phyloP scores from a whole-genome alignment of 163 green algal genomes.

The Scenedesmus sp. region DNA sequence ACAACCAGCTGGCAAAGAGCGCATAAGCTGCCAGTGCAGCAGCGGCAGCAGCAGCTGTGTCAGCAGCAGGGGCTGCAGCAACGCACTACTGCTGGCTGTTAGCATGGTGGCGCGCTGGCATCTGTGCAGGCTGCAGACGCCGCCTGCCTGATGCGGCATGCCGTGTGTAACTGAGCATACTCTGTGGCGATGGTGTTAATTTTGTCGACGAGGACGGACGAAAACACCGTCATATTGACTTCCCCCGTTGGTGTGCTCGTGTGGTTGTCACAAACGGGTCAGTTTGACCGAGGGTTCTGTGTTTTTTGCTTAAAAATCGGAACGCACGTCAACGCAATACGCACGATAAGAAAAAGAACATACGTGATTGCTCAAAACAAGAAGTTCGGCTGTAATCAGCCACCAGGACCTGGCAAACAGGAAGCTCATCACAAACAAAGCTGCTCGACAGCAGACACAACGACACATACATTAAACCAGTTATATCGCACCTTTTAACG shows the following conservation, averaged over 20 bases:
- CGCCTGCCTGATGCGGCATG: not conserved
- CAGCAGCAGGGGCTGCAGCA: slow-evolving; percentile 6
- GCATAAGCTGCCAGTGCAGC: slow-evolving; percentile 28
- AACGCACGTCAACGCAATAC: too few species aligned
- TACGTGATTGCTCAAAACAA: too few species aligned
- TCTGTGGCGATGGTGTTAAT: not conserved
- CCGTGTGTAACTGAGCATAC: not conserved
- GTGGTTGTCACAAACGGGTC: not conserved
- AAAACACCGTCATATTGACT: not conserved
- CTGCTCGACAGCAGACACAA: not conserved
- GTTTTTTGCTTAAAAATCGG: not conserved
- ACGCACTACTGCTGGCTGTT: slow-evolving; percentile 5
- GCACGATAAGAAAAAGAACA: too few species aligned
- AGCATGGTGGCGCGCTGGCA: not conserved
- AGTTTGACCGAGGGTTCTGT: slow-evolving; percentile 4
- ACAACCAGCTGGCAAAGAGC: slow-evolving; percentile 75
- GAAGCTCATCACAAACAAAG: not conserved
- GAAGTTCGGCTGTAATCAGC: too few species aligned
- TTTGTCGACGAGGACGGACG: not conserved
- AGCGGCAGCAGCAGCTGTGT: not conserved
- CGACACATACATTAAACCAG: not conserved
- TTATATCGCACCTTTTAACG: not conserved
- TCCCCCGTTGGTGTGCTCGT: not conserved
- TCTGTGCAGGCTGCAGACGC: not conserved
- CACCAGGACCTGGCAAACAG: not conserved